Conservation (phyloP, 106 monocot genomes). For the Phalaenopsis aphrodite region DNA sequence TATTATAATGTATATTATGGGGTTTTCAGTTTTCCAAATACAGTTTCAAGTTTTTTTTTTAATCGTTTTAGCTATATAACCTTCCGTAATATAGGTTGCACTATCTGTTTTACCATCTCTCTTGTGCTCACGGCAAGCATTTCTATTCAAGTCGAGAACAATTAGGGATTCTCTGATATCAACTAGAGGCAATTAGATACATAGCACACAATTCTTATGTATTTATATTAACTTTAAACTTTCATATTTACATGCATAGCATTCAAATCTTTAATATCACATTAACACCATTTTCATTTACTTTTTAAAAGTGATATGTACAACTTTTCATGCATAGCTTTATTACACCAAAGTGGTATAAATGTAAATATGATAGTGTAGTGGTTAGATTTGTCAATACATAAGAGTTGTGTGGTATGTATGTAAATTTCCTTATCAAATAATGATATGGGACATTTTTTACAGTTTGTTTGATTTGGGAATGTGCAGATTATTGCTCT, state of each 20-base stretch:
- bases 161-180: not conserved
- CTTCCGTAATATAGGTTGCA: not conserved
- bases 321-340: too few relatives aligned
- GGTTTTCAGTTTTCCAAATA: not conserved
- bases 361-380: too few relatives aligned
- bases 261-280: too few relatives aligned
- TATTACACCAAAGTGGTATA: too few relatives aligned
- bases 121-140: not conserved
- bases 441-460: not conserved
- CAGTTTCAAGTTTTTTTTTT: not conserved
- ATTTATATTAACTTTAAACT: too few relatives aligned
- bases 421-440: not conserved
- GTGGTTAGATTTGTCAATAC: too few relatives aligned
- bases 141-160: not conserved
- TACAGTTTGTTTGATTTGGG: not conserved
- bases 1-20: not conserved
- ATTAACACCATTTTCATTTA: too few relatives aligned
- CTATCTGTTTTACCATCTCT: not conserved
- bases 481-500: constrained; percentile 75
- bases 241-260: too few relatives aligned
- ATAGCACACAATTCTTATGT: too few relatives aligned
- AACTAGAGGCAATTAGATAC: not conserved
- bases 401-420: too few relatives aligned
- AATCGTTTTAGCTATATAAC: not conserved
- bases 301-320: too few relatives aligned